Evolutionary conservation across 2,329 filamentous ascomycete species (phyloP), one percentile per base, ranked within the genome.

Genomic region (Neofusicoccum laricinum): DNA sequence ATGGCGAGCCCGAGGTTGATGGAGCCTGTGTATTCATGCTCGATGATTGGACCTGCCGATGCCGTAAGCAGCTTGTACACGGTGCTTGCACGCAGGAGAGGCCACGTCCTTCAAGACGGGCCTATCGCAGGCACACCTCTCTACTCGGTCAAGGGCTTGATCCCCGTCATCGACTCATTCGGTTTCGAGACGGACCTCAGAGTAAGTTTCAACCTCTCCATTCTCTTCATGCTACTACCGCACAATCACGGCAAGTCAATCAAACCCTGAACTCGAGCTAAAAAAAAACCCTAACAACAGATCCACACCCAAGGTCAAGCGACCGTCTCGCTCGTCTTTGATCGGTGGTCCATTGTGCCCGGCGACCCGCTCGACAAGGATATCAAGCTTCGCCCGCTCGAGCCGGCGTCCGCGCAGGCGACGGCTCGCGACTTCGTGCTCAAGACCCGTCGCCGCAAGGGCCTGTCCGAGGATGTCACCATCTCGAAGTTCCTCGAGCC

Each of bases 141-240:
- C 11, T 98, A 97, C 79, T 90, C 91, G 21, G 93, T 97, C 61
- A 91, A 89, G 71, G 95, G 95, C 3, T 83, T 98, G 57, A 88
- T 99, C 64, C 95, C 95, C 10, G 95, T 98, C 66, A 97, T 99
- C 74, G 95, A 99, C 81, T 93, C 89, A 34, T 99, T 99, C 73
- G 95, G 95, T 19, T 98, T 99, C 78, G 95, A 99, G 82, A 98
- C 95, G 14, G 95, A 99, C 80, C 84, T 99, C 65, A 86, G 95
- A 66, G 74, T 77, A 70, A 68, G 71, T 69, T 17, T 58, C 15
- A 15, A 40, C 30, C 1, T 1, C 25, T 30, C 25, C 25, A 30
- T 30, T 6, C 25, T 30, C 25, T 30, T 30, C 25, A 30, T 30
- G 25, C 25, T 30, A 30, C 25, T 5, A 38, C 14, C 36, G 6